Evolutionary conservation across 495 filamentous ascomycete genomes (phyloP).

Genomic region (Aspergillus panamensis): DNA sequence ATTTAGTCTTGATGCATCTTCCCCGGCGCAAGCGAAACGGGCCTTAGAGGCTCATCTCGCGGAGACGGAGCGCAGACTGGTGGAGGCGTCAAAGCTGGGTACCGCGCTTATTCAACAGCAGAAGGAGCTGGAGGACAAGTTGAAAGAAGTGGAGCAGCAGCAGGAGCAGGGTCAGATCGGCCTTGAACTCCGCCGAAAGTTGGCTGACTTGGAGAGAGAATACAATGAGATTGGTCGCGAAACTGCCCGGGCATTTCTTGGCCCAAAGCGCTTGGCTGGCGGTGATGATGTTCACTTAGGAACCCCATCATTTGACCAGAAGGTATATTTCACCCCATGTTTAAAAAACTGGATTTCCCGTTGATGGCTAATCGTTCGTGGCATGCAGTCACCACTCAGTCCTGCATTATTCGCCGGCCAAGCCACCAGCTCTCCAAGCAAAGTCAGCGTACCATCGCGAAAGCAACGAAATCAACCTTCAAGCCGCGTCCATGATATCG

Average conservation of each 20-base stretch:
- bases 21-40: constrained; percentile 80
- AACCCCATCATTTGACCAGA: constrained; percentile 61
- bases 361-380: constrained; percentile 15
- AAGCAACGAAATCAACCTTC: constrained; percentile 88
- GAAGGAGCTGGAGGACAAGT: constrained; percentile 69
- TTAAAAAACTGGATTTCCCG: not conserved
- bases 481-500: constrained; percentile 84
- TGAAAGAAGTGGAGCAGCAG: constrained; percentile 80
- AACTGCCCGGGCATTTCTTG: constrained; percentile 80
- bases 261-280: constrained; percentile 70
- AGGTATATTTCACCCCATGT: constrained; percentile 37
- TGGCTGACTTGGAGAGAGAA: constrained; percentile 85
- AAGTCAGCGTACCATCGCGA: constrained; percentile 77
- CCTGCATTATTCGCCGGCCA: constrained; percentile 80
- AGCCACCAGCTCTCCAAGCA: constrained; percentile 83
- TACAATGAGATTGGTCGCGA: constrained; percentile 94
- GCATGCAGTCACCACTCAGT: constrained; percentile 59
- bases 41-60: constrained; percentile 86
- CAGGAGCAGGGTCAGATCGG: constrained; percentile 78
- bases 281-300: constrained; percentile 55
- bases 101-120: constrained; percentile 82
- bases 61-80: constrained; percentile 85
- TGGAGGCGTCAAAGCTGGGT: constrained; percentile 85
- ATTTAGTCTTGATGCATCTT: constrained; percentile 71
- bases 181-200: constrained; percentile 75